phyloP scores from a whole-genome alignment of 768 basidiomycete species.

The Phlebiopsis gigantea region DNA sequence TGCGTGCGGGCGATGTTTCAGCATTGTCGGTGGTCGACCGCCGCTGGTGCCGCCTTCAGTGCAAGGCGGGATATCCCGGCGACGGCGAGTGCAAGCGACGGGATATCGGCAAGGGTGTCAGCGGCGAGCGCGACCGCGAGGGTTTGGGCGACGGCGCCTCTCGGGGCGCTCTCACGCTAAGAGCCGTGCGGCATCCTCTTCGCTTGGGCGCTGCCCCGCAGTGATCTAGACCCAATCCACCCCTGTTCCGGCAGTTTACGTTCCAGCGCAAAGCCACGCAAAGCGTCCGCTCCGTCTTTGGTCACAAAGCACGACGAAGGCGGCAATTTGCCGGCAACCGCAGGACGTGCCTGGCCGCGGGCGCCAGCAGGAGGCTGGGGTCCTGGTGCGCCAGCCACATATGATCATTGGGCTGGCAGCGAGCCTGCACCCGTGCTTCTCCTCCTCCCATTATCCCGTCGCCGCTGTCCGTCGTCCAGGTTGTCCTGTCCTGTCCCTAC shows the following conservation, averaged over 20 bases:
- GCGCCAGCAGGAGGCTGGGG: background rate
- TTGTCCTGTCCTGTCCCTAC: background rate
- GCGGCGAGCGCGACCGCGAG: no score
- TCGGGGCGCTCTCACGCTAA: no score
- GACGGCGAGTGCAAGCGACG: no score
- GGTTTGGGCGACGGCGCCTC: no score
- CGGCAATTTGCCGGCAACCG: background rate
- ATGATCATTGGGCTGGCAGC: constrained; percentile 1
- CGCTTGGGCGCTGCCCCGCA: background rate
- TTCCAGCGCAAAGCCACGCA: background rate
- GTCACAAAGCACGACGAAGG: background rate
- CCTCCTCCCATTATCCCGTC: constrained; percentile 7
- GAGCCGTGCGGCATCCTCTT: background rate
- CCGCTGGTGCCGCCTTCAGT: background rate
- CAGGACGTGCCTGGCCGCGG: background rate
- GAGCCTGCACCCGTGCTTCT: constrained; percentile 1
- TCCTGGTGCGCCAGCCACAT: constrained; percentile 4
- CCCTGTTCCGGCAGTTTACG: background rate
- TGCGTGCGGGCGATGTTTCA: background rate
- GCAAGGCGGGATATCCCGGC: no score
- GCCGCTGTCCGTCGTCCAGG: constrained; percentile 1
- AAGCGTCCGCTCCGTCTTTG: background rate
- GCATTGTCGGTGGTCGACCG: background rate
- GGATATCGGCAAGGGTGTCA: no score
- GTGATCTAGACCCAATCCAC: background rate